Percentiles rank a stretch among this genome's conserved stretches.
Evolutionary conservation across 2,329 filamentous ascomycete genomes (phyloP).

Genomic region (Sporothrix brasiliensis): DNA sequence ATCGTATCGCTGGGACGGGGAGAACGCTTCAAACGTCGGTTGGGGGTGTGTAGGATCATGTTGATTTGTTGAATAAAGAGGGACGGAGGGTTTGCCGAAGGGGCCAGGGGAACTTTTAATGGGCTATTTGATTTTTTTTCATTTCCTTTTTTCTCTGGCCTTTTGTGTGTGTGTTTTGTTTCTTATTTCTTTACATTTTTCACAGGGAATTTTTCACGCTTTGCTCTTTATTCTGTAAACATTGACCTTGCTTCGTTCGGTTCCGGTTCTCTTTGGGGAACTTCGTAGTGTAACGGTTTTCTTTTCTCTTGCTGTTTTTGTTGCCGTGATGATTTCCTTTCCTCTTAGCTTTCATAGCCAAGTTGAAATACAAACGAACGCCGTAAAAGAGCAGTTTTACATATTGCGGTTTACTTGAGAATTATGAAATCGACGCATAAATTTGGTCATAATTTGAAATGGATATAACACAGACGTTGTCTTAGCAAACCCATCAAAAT

Average conservation of each 20-base stretch:
- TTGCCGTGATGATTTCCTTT: not conserved
- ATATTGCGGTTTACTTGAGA: not conserved
- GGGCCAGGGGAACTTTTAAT: slow-evolving; percentile 28
- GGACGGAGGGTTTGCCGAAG: not conserved
- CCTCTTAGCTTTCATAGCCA: not conserved
- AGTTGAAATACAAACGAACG: slow-evolving; percentile 13
- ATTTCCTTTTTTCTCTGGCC: slow-evolving; percentile 9
- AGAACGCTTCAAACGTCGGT: not conserved
- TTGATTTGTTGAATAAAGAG: slow-evolving; percentile 1
- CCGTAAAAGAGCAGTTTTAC: not conserved
- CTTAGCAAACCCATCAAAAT: not conserved
- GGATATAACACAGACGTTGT: not conserved
- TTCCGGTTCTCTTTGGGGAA: not conserved
- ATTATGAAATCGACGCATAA: not conserved
- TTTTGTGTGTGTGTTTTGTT: slow-evolving; percentile 15
- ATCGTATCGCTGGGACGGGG: not conserved
- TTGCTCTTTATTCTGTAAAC: not conserved
- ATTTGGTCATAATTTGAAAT: slow-evolving; percentile 1
- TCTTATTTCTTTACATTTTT: not conserved
- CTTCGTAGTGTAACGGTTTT: slow-evolving; percentile 1
- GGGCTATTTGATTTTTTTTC: slow-evolving; percentile 27
- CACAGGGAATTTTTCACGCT: not conserved
- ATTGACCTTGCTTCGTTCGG: not conserved
- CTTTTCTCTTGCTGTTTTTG: not conserved
- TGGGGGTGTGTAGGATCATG: too few species aligned